phyloP scores from a whole-genome alignment of 2,329 filamentous ascomycete genomes.

The Blastomyces gilchristii region DNA sequence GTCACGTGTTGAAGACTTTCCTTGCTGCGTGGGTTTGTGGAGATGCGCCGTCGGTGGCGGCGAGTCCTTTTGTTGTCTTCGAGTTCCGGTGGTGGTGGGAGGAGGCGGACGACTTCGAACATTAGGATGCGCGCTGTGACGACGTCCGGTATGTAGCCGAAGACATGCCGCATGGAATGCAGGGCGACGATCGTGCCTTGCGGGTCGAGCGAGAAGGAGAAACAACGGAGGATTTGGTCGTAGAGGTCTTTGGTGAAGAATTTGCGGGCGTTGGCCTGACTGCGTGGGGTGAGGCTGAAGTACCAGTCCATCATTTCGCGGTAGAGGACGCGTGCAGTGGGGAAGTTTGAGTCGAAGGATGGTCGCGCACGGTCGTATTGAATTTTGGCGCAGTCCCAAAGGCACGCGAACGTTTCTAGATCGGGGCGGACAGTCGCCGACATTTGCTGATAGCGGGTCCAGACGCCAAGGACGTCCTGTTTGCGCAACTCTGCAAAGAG shows the following conservation, averaged over 20 bases:
- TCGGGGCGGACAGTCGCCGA: conserved; percentile 49
- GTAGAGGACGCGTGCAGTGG: conserved; percentile 38
- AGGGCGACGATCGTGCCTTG: conserved; percentile 42
- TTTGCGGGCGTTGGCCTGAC: conserved; percentile 22
- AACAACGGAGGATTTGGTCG: conserved; percentile 43
- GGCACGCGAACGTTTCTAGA: conserved; percentile 56
- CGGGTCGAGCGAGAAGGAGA: conserved; percentile 42
- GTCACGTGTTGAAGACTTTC: conserved; percentile 37
- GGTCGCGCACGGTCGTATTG: conserved; percentile 40
- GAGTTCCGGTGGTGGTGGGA: conserved; percentile 23
- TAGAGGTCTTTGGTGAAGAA: conserved; percentile 42
- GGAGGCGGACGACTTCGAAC: conserved; percentile 40
- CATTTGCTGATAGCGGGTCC: conserved; percentile 47
- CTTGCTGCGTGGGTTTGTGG: conserved; percentile 33
- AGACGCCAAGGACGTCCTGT: conserved; percentile 46
- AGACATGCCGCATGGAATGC: conserved; percentile 35
- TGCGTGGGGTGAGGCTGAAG: conserved; percentile 23
- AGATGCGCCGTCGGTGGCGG: conserved; percentile 28
- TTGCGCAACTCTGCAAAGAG: conserved; percentile 56
- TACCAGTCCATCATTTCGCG: conserved; percentile 42
- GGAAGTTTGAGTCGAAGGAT: conserved; percentile 39
- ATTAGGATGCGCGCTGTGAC: conserved; percentile 40
- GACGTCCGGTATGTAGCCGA: conserved; percentile 38
- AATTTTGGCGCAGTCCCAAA: conserved; percentile 49
- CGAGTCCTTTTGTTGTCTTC: conserved; percentile 26